These are phyloP conservation scores for Trypanosoma vivax DNA, from an alignment of 208 protist genomes.

Conservation along the genomic window DNA sequence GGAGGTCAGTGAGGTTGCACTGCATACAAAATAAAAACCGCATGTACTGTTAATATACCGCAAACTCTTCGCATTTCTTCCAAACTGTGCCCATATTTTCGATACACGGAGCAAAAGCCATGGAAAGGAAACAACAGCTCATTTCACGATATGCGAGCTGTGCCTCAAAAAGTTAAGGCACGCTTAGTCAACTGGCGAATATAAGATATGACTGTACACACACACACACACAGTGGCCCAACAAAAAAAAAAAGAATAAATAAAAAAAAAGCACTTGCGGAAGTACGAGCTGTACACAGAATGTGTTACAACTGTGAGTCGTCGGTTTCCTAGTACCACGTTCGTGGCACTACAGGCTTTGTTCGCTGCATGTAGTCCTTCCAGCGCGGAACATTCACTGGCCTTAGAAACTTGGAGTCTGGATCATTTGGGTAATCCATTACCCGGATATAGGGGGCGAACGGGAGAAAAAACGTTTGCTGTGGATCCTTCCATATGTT, in stretches of 20 bases:
- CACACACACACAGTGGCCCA: background rate
- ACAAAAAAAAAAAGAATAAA: slow-evolving; percentile 10
- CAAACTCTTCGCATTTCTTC: too few species aligned
- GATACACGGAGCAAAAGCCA: too few species aligned
- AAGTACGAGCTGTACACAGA: too few species aligned
- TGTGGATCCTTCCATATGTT: slow-evolving; percentile 83
- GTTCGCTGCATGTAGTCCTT: slow-evolving; percentile 91
- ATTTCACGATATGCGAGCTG: too few species aligned
- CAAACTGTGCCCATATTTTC: too few species aligned
- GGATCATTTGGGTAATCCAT: slow-evolving; percentile 86
- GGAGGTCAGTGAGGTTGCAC: too few species aligned
- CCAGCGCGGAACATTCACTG: slow-evolving; percentile 82
- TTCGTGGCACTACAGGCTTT: slow-evolving; percentile 80
- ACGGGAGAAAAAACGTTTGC: slow-evolving; percentile 83
- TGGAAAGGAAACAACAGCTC: too few species aligned
- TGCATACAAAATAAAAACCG: too few species aligned
- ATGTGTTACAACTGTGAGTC: too few species aligned
- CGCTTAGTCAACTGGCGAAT: too few species aligned
- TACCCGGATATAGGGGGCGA: slow-evolving; percentile 79
- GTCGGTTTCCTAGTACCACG: slow-evolving; percentile 90
- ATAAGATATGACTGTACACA: background rate
- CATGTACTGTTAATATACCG: too few species aligned
- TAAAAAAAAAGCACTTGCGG: background rate
- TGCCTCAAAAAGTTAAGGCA: too few species aligned
- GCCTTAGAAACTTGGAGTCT: slow-evolving; percentile 80